Conservation (phyloP, 202 grass and related monocot genomes). For the Saccharum hybrid region DNA sequence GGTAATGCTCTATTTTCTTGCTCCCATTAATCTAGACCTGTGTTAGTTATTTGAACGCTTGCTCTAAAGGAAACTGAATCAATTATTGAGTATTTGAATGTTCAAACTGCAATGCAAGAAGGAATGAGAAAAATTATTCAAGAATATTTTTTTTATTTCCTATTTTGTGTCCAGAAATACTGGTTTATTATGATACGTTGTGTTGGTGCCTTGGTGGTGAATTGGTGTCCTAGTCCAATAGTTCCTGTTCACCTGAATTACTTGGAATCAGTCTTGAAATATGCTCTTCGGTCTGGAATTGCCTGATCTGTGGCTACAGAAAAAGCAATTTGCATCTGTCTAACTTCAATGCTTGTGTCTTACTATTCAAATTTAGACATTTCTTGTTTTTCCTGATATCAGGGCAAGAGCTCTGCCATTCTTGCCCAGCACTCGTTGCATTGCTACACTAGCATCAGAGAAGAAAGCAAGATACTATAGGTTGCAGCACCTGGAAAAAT, state of each 20-base stretch:
- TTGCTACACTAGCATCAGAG: neutral
- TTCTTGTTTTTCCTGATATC: neutral
- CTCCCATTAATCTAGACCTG: constrained; percentile 7
- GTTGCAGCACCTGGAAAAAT: neutral
- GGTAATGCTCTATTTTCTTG: constrained; percentile 61
- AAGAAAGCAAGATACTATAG: neutral
- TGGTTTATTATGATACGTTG: constrained; percentile 11
- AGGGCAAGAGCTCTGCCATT: neutral
- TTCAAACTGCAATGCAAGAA: neutral
- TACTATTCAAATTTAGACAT: constrained; percentile 12
- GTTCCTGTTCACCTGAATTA: neutral
- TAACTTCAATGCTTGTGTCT: neutral
- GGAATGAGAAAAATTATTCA: neutral
- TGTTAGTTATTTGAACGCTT: constrained; percentile 23
- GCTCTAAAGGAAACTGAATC: constrained; percentile 24
- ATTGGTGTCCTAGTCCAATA: neutral
- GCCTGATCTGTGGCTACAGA: constrained; percentile 1
- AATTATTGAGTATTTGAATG: neutral
- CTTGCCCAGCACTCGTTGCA: neutral
- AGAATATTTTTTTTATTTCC: constrained; percentile 28
- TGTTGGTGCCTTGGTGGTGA: neutral
- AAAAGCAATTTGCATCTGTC: neutral
- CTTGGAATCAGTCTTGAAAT: constrained; percentile 23
- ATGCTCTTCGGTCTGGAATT: neutral
- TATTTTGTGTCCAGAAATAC: neutral